Percentiles rank a stretch among this genome's conserved stretches.
phyloP scores from a whole-genome alignment of 768 basidiomycete species.

The Clavulina sp. region DNA sequence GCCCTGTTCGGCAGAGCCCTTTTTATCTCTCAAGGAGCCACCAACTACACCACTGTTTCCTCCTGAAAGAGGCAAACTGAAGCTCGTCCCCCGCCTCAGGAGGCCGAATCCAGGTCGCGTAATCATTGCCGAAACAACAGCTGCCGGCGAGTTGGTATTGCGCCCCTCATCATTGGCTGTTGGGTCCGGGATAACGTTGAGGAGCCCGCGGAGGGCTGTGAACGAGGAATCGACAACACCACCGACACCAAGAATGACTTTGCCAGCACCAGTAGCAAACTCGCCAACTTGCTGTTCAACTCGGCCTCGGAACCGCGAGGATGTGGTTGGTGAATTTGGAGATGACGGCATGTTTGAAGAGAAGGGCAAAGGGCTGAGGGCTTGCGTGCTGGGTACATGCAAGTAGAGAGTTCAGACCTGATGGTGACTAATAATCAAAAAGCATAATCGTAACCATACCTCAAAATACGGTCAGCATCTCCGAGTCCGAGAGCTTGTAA shows the following conservation, averaged over 20 bases:
- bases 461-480: conserved; percentile 30
- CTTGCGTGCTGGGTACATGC: conserved; percentile 39
- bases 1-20: conserved; percentile 24
- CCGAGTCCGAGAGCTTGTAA: conserved; percentile 49
- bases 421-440: too few species aligned
- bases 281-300: conserved; percentile 63
- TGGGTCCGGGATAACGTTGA: conserved; percentile 22
- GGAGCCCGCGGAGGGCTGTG: conserved; percentile 63
- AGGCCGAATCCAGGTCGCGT: conserved; percentile 41
- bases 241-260: conserved; percentile 41
- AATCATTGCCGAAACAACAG: conserved; percentile 14
- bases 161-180: conserved; percentile 6
- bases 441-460: conserved; percentile 24
- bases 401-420: too few species aligned
- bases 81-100: conserved; percentile 45
- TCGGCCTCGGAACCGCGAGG: conserved; percentile 46
- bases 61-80: too few species aligned
- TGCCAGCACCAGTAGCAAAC: conserved; percentile 53
- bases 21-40: conserved; percentile 39
- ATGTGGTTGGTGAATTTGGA: conserved; percentile 29
- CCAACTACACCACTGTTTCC: too few species aligned
- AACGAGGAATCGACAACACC: conserved; percentile 76
- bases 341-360: conserved; percentile 29
- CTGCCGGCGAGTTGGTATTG: conserved; percentile 11
- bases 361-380: conserved; percentile 67